Conservation (phyloP, 176 grass and related monocot species). For the Oryza nivara region DNA sequence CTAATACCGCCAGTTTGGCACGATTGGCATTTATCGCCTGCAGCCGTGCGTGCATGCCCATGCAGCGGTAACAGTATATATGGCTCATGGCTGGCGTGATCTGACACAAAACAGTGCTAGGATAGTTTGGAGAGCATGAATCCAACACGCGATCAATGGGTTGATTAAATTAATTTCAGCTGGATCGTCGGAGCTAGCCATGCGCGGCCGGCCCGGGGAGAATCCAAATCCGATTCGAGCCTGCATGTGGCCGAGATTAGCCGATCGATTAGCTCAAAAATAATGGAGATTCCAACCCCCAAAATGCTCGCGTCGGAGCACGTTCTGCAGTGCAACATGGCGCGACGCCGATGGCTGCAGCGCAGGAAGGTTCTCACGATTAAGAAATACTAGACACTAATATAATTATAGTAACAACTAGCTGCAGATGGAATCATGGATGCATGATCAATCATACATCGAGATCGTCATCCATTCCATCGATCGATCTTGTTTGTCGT, state of each 20-base stretch:
- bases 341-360: neutral
- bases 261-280: neutral
- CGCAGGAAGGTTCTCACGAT: neutral
- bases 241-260: no score
- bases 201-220: neutral
- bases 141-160: neutral
- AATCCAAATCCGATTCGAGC: neutral
- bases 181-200: no score
- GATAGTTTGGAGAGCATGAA: neutral
- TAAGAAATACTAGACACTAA: neutral
- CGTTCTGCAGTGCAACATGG: constrained; percentile 34
- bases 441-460: neutral
- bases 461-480: neutral
- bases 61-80: neutral
- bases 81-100: neutral
- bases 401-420: no score
- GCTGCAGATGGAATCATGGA: neutral
- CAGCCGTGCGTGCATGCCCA: neutral
- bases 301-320: neutral
- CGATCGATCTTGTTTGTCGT: neutral
- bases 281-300: constrained; percentile 21
- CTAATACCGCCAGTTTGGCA: no score
- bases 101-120: neutral
- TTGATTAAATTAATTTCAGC: no score
- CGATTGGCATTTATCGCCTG: neutral